Evolutionary conservation across 140 eudicot species (phyloP), one percentile per base, ranked within the genome.

Genomic region (Senecio squalidus): DNA sequence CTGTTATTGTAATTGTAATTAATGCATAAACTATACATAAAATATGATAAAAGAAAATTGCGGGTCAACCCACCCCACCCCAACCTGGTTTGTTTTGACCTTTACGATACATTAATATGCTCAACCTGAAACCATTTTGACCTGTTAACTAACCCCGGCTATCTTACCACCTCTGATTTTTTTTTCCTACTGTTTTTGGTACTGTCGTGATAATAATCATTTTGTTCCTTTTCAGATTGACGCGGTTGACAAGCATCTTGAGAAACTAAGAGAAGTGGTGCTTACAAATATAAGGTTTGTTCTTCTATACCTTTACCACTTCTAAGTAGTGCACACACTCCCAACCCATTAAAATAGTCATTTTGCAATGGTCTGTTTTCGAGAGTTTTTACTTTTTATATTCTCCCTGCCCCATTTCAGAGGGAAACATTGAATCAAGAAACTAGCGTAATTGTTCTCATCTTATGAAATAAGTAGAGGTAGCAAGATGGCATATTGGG

Each of bases 271-370:
- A 71, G 94, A 84, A 44, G 58, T 46, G 24, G 90, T 80, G 50
- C 88, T 92, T 59, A 80, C 55, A 70, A 81, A 74, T 30, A 83
- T 94, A 88, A 91, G 98, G 98, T 90, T 28, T 67, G 78, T 81
- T 13, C 59, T 36, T 34, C 48, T 25, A 52, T 24, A 17, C 17
- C 5, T 60, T 44, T 53, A 7, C 45, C 28, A 46, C 56, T 28
- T 43, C 11, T 17, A 16, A 17, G 66, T 41, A 43, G n/a, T 58
- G n/a, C n/a, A n/a, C n/a, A n/a, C n/a, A n/a, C 11, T 24, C 15
- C 55, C 10, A 4, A 24, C 55, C 55, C 4, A 1, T 8, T 38
- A 58, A 29, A 59, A 59, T 14, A 58, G 21, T 25, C 7, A 15
- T n/a, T 39, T 38, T 24, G 0, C 34, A n/a, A 31, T 5, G 4